Evolutionary conservation across 2,329 filamentous ascomycete genomes (phyloP).

Genomic region (Pseudogymnoascus sp.): DNA sequence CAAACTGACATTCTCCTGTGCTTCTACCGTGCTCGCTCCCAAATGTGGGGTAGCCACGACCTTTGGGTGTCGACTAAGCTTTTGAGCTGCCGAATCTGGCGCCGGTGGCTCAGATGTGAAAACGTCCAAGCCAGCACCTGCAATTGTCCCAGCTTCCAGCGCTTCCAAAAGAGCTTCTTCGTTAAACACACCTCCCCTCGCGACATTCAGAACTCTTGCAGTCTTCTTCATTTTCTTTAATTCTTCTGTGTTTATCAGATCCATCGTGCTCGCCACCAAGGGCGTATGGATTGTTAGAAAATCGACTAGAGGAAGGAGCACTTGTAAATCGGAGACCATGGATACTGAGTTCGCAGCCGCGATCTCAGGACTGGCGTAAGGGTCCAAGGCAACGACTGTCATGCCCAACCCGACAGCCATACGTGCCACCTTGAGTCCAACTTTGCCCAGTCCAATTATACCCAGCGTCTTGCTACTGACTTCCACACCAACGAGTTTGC

Average conservation of each 20-base stretch:
- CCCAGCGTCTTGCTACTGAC: slow-evolving; percentile 69
- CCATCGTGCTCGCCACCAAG: slow-evolving; percentile 65
- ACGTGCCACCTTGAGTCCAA: slow-evolving; percentile 71
- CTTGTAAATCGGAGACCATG: slow-evolving; percentile 47
- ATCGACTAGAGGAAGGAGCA: slow-evolving; percentile 58
- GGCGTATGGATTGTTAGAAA: slow-evolving; percentile 79
- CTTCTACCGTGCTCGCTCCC: slow-evolving; percentile 71
- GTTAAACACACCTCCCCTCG: slow-evolving; percentile 71
- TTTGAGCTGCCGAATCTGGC: slow-evolving; percentile 48
- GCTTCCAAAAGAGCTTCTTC: slow-evolving; percentile 64
- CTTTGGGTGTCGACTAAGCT: slow-evolving; percentile 57
- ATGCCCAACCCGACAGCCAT: slow-evolving; percentile 71
- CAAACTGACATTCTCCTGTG: slow-evolving; percentile 74
- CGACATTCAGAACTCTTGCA: slow-evolving; percentile 69
- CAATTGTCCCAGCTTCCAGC: slow-evolving; percentile 60
- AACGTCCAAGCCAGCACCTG: slow-evolving; percentile 71
- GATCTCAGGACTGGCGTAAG: slow-evolving; percentile 66
- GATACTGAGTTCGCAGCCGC: slow-evolving; percentile 59
- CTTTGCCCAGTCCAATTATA: slow-evolving; percentile 74
- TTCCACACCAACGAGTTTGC: slow-evolving; percentile 66
- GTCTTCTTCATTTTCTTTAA: slow-evolving; percentile 63
- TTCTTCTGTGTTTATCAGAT: slow-evolving; percentile 61
- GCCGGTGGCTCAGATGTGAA: slow-evolving; percentile 66
- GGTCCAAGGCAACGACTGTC: slow-evolving; percentile 66
- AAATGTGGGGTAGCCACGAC: slow-evolving; percentile 74